phyloP scores from a whole-genome alignment of 1,139 yeast genomes.

The Geotrichum citri-aurantii region DNA sequence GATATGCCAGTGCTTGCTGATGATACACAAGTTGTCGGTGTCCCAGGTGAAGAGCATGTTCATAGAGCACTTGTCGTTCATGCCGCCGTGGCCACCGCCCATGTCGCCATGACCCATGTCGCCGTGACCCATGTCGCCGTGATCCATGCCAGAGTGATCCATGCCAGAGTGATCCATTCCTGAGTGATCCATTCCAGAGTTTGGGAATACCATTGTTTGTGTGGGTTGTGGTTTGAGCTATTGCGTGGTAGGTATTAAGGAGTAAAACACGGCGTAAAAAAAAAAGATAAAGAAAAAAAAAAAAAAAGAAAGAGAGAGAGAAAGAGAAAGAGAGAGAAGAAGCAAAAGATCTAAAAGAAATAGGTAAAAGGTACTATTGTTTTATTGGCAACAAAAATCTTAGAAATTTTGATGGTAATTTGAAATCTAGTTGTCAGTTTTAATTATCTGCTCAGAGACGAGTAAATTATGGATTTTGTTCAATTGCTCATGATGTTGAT shows the following conservation, averaged over 20 bases:
- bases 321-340: neutral
- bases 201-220: neutral
- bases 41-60: slow-evolving; percentile 83
- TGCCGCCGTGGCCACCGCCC: slow-evolving; percentile 23
- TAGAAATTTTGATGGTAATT: neutral
- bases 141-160: slow-evolving; percentile 13
- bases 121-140: slow-evolving; percentile 22
- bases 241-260: neutral
- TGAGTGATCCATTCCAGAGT: slow-evolving; percentile 9
- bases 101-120: slow-evolving; percentile 13
- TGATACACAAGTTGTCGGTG: slow-evolving; percentile 63
- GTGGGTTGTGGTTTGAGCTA: neutral
- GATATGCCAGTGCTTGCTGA: slow-evolving; percentile 77
- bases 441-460: neutral
- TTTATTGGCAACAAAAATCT: neutral
- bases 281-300: neutral
- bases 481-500: neutral
- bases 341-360: too few relatives aligned
- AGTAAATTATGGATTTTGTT: neutral
- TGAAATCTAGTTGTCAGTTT: neutral
- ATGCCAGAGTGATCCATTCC: slow-evolving; percentile 9
- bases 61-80: slow-evolving; percentile 51
- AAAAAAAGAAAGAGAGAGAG: neutral
- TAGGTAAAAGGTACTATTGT: too few relatives aligned
- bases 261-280: neutral